These are phyloP conservation scores for Calocybe gambosa DNA, from an alignment of 1,284 basidiomycete species.

Conservation along the genomic window DNA sequence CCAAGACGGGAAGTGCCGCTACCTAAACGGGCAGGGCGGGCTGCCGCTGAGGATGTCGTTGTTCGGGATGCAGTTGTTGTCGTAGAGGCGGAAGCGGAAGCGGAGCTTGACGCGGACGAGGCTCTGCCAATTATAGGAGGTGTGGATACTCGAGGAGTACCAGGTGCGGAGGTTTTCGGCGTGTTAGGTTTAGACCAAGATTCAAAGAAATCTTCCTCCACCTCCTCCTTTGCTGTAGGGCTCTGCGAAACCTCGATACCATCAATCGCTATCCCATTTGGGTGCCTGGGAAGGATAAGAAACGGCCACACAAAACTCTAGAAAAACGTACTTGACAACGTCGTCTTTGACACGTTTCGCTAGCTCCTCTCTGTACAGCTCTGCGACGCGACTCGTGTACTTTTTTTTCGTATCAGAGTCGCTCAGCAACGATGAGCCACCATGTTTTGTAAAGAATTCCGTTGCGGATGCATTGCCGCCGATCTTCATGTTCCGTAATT, in stretches of 20 bases:
- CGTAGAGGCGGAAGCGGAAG: slow-evolving; percentile 18
- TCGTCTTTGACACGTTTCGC: slow-evolving; percentile 82
- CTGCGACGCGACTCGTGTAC: slow-evolving; percentile 80
- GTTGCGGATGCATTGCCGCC: slow-evolving; percentile 88
- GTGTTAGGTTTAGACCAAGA: slow-evolving; percentile 87
- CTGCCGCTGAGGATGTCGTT: slow-evolving; percentile 53
- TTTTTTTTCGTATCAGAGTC: slow-evolving; percentile 85
- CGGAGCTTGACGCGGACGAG: slow-evolving; percentile 33
- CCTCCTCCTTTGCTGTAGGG: slow-evolving; percentile 37
- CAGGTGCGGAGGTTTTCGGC: slow-evolving; percentile 46
- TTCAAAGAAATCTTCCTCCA: slow-evolving; percentile 91
- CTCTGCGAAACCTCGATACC: slow-evolving; percentile 52
- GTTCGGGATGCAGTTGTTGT: slow-evolving; percentile 45
- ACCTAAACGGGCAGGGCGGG: slow-evolving; percentile 30
- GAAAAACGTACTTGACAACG: slow-evolving; percentile 44
- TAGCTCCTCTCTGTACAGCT: slow-evolving; percentile 91
- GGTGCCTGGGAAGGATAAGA: slow-evolving; percentile 45
- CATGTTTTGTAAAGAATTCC: slow-evolving; percentile 89
- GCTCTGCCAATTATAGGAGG: slow-evolving; percentile 55
- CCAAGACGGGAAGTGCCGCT: slow-evolving; percentile 50
- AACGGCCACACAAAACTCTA: neutral
- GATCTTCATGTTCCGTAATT: slow-evolving; percentile 95
- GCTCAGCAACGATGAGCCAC: slow-evolving; percentile 64
- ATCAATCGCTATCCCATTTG: slow-evolving; percentile 73
- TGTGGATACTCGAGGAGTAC: slow-evolving; percentile 41